These are phyloP conservation scores for Pseudomassariella vexata DNA, from an alignment of 2,329 filamentous ascomycete species.

Conservation along the genomic window DNA sequence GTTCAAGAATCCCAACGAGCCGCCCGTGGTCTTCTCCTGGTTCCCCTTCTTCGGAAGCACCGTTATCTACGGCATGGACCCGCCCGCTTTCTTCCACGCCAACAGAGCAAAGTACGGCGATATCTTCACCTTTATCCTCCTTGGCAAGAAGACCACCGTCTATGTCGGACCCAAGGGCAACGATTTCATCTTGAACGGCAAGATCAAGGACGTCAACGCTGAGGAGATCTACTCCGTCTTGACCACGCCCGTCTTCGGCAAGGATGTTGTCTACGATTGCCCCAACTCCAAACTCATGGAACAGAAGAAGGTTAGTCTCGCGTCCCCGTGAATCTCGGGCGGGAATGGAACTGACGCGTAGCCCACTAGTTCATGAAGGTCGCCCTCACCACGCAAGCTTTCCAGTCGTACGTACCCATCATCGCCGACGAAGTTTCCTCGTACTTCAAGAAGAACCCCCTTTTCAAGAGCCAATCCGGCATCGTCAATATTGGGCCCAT, in stretches of 20 bases:
- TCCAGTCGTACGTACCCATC: constrained; percentile 70
- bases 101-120: constrained; percentile 80
- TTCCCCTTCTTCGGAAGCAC: constrained; percentile 85
- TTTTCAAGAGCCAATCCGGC: constrained; percentile 64
- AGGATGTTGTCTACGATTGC: constrained; percentile 85
- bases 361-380: constrained; percentile 67
- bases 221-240: constrained; percentile 86
- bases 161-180: constrained; percentile 77
- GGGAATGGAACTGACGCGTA: too few relatives aligned
- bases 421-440: constrained; percentile 69
- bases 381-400: constrained; percentile 68
- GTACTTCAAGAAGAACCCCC: constrained; percentile 63
- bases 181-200: constrained; percentile 88
- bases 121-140: constrained; percentile 81
- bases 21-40: constrained; percentile 76
- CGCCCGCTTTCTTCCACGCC: constrained; percentile 77
- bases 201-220: constrained; percentile 81
- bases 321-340: too few relatives aligned
- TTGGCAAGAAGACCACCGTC: constrained; percentile 86
- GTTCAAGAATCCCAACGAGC: constrained; percentile 76
- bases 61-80: constrained; percentile 90
- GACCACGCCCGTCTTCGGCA: constrained; percentile 68
- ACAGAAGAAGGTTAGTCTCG: constrained; percentile 72
- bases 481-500: constrained; percentile 65
- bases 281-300: constrained; percentile 91